A percentile compares a stretch with the other conserved stretches of the same genome.
These are phyloP conservation scores for Paramecium sexaurelia DNA, from an alignment of 73 alveolate species.

Conservation along the genomic window DNA sequence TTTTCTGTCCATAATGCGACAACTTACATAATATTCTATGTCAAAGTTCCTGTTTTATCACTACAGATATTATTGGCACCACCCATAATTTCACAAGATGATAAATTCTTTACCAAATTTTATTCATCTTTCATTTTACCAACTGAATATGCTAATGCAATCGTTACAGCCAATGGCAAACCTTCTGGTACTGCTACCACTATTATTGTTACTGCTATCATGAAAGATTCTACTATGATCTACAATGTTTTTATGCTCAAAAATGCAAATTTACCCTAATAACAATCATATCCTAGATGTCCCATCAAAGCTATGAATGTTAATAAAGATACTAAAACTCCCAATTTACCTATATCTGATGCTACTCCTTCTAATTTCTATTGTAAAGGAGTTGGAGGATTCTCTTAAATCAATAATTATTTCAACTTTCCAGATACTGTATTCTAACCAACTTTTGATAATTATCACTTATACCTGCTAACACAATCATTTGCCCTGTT, in stretches of 20 bases:
- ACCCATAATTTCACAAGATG: conserved; percentile 96
- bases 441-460: conserved; percentile 89
- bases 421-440: conserved; percentile 86
- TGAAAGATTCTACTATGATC: conserved; percentile 80
- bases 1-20: conserved; percentile 65
- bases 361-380: conserved; percentile 91
- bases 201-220: conserved; percentile 87
- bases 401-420: conserved; percentile 78
- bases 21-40: conserved; percentile 93
- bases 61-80: conserved; percentile 93
- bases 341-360: conserved; percentile 87
- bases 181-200: conserved; percentile 99
- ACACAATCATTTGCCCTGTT: conserved; percentile 84
- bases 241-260: conserved; percentile 46
- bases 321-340: conserved; percentile 81
- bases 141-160: conserved; percentile 95
- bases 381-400: conserved; percentile 88
- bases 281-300: conserved; percentile 60
- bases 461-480: conserved; percentile 72
- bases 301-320: conserved; percentile 83
- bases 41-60: conserved; percentile 96
- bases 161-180: conserved; percentile 98
- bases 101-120: conserved; percentile 91
- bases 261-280: conserved; percentile 39
- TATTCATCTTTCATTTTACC: conserved; percentile 93